Conservation (phyloP, 208 protist species). For the Leishmania martiniquensis region DNA sequence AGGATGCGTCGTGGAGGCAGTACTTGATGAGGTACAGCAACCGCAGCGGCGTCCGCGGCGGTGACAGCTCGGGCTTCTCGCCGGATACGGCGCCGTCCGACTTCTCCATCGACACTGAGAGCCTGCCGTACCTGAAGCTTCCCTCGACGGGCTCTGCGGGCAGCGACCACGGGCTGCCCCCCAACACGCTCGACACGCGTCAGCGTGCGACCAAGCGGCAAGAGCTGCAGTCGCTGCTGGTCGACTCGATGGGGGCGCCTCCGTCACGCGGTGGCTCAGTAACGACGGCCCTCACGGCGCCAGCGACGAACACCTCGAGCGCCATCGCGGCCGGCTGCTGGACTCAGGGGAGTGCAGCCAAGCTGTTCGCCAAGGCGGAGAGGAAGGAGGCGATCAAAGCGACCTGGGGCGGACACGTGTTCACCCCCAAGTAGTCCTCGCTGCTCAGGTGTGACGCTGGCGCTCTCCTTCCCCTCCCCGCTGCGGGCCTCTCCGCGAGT, state of each 20-base stretch:
- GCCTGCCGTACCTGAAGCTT: conserved; percentile 55
- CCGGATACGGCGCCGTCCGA: conserved; percentile 38
- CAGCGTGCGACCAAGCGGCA: conserved; percentile 74
- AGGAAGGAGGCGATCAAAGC: conserved; percentile 6
- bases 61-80: conserved; percentile 20
- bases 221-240: conserved; percentile 28
- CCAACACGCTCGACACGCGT: conserved; percentile 71
- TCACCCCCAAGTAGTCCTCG: conserved; percentile 30
- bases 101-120: conserved; percentile 61
- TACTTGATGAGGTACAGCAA: conserved; percentile 63
- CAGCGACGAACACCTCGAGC: conserved; percentile 16
- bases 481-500: background rate
- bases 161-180: conserved; percentile 61
- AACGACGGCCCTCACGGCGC: conserved; percentile 1
- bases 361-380: conserved; percentile 39
- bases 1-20: conserved; percentile 72
- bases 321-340: conserved; percentile 37
- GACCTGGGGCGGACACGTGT: conserved; percentile 62
- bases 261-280: background rate
- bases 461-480: too few relatives aligned
- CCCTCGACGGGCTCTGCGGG: conserved; percentile 41
- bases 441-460: background rate
- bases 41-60: background rate
- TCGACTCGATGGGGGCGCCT: conserved; percentile 6
- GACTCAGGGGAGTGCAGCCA: conserved; percentile 39